These are phyloP conservation scores for Schwanniomyces etchellsii DNA, from an alignment of 1,139 yeast species.

Conservation along the genomic window DNA sequence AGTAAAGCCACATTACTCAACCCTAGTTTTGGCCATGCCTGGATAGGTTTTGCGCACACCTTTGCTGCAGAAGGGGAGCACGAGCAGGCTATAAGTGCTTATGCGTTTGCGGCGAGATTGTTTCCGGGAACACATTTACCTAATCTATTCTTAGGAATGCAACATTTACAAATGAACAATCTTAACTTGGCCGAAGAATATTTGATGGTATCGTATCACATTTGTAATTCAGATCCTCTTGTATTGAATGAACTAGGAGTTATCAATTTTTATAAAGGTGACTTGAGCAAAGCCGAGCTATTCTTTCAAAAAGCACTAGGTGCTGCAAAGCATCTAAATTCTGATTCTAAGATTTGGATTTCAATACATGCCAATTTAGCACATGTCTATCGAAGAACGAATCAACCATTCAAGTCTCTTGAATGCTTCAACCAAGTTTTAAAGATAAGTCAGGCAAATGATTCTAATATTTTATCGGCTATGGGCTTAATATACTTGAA, in stretches of 20 bases:
- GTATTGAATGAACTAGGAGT: slow-evolving; percentile 91
- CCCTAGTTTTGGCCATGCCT: slow-evolving; percentile 91
- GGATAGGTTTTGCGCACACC: slow-evolving; percentile 98
- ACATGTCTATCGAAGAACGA: slow-evolving; percentile 75
- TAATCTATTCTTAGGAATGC: slow-evolving; percentile 90
- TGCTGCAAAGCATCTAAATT: slow-evolving; percentile 63
- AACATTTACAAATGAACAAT: slow-evolving; percentile 84
- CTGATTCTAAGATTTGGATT: slow-evolving; percentile 80
- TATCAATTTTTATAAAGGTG: slow-evolving; percentile 70
- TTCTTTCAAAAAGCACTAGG: slow-evolving; percentile 68
- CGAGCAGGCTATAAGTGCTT: slow-evolving; percentile 96
- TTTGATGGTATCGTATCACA: slow-evolving; percentile 64
- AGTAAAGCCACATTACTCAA: slow-evolving; percentile 84
- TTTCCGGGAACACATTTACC: slow-evolving; percentile 96
- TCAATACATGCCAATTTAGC: slow-evolving; percentile 88
- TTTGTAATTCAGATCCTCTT: slow-evolving; percentile 82
- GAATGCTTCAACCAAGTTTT: slow-evolving; percentile 73
- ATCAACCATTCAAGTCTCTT: slow-evolving; percentile 60
- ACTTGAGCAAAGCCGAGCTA: slow-evolving; percentile 62
- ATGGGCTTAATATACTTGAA: slow-evolving; percentile 79
- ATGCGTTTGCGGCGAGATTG: slow-evolving; percentile 89
- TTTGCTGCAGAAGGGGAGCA: slow-evolving; percentile 98
- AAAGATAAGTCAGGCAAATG: slow-evolving; percentile 58
- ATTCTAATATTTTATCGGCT: slow-evolving; percentile 74
- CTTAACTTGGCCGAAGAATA: slow-evolving; percentile 83